These are phyloP conservation scores for Wickerhamiella occidentalis DNA, from an alignment of 805 yeast species.

Conservation along the genomic window DNA sequence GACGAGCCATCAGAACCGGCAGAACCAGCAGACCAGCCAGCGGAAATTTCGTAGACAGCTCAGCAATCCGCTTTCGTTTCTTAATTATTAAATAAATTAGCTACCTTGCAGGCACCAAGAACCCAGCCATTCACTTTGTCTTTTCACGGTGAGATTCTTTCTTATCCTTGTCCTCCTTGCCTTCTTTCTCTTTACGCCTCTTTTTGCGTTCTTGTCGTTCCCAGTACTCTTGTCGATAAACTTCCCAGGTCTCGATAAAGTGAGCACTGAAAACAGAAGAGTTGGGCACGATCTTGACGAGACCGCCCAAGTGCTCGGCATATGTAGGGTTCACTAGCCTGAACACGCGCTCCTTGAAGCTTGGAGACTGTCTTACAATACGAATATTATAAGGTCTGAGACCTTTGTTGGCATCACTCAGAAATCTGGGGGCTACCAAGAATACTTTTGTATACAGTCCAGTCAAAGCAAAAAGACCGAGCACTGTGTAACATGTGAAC, in stretches of 20 bases:
- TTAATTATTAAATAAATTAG: neutral
- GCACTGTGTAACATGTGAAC: constrained; percentile 49
- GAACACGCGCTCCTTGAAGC: constrained; percentile 23
- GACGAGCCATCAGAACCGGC: neutral
- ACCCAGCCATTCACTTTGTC: neutral
- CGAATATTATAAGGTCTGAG: constrained; percentile 70
- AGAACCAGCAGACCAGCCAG: no score
- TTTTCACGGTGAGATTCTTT: neutral
- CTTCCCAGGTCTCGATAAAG: constrained; percentile 87
- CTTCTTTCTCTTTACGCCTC: neutral
- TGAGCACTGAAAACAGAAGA: constrained; percentile 75
- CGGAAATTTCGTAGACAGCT: no score
- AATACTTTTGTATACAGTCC: constrained; percentile 86
- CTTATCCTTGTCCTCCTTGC: neutral
- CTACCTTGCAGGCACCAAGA: neutral
- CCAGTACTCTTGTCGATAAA: constrained; percentile 91
- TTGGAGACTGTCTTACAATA: constrained; percentile 34
- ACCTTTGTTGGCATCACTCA: constrained; percentile 79
- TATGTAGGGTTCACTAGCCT: constrained; percentile 25
- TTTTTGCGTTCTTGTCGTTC: constrained; percentile 33
- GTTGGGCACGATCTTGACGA: constrained; percentile 68
- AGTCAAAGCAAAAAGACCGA: constrained; percentile 66
- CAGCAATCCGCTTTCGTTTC: neutral
- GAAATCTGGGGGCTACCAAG: constrained; percentile 64
- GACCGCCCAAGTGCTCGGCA: constrained; percentile 40